These are phyloP conservation scores for Cutaneotrichosporon cutaneum DNA, from an alignment of 1,284 basidiomycete genomes.

Conservation along the genomic window DNA sequence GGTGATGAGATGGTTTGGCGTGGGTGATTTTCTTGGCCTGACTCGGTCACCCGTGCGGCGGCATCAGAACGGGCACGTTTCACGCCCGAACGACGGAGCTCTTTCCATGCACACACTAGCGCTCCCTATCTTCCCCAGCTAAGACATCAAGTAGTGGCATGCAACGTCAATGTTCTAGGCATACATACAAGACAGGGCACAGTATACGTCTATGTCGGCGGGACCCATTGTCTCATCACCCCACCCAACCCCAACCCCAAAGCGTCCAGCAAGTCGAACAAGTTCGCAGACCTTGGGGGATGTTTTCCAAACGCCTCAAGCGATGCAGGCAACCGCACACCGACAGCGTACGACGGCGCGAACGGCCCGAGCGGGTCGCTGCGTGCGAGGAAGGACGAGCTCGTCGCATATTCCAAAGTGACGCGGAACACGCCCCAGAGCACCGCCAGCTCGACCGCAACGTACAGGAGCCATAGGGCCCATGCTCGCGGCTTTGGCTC, in stretches of 20 bases:
- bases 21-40: no score
- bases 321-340: slow-evolving; percentile 29
- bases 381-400: slow-evolving; percentile 21
- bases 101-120: no score
- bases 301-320: slow-evolving; percentile 15
- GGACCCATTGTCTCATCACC: neutral
- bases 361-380: slow-evolving; percentile 34
- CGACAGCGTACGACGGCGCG: slow-evolving; percentile 18
- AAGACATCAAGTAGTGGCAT: neutral
- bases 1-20: no score
- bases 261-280: slow-evolving; percentile 19
- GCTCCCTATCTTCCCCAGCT: no score
- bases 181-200: neutral
- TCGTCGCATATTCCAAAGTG: slow-evolving; percentile 45
- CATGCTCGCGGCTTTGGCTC: slow-evolving; percentile 16
- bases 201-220: slow-evolving; percentile 8
- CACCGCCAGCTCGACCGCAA: slow-evolving; percentile 36
- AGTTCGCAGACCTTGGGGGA: neutral
- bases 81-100: no score
- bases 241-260: slow-evolving; percentile 7
- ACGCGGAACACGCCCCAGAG: slow-evolving; percentile 46
- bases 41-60: no score
- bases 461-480: slow-evolving; percentile 37
- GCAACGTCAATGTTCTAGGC: neutral
- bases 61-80: no score